These are phyloP conservation scores for Bocquillonia castaneifolia DNA, from an alignment of 441 rosid species.

Conservation along the genomic window DNA sequence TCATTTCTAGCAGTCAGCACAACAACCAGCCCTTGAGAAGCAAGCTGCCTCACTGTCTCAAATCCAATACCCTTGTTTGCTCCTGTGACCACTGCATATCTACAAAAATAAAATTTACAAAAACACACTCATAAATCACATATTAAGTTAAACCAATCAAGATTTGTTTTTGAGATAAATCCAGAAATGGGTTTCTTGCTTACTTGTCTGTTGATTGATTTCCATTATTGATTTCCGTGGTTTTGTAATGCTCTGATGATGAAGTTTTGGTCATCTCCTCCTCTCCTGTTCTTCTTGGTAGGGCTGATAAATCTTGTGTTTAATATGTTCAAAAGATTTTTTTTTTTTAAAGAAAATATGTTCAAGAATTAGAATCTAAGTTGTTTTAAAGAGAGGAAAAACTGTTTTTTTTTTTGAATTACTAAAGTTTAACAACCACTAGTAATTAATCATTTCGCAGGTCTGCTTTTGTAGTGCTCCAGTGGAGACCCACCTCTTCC, in stretches of 20 bases:
- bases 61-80: slow-evolving; percentile 53
- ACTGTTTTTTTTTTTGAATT: no score
- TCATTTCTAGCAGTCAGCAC: no score
- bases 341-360: no score
- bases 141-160: not conserved
- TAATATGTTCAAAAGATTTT: no score
- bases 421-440: no score
- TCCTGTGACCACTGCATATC: slow-evolving; percentile 45
- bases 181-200: not conserved
- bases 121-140: not conserved
- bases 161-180: not conserved
- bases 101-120: not conserved
- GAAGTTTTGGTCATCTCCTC: not conserved
- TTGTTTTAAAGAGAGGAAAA: no score
- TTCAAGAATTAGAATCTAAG: no score
- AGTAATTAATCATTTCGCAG: no score
- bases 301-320: no score
- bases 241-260: not conserved
- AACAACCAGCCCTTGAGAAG: slow-evolving; percentile 35
- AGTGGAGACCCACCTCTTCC: no score
- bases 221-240: slow-evolving; percentile 23
- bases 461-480: no score
- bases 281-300: not conserved
- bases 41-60: slow-evolving; percentile 44
- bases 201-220: slow-evolving; percentile 23